Base-by-base conservation (phyloP, 176 grass and related monocot species). In the Cenchrus fungigraminus region DNA sequence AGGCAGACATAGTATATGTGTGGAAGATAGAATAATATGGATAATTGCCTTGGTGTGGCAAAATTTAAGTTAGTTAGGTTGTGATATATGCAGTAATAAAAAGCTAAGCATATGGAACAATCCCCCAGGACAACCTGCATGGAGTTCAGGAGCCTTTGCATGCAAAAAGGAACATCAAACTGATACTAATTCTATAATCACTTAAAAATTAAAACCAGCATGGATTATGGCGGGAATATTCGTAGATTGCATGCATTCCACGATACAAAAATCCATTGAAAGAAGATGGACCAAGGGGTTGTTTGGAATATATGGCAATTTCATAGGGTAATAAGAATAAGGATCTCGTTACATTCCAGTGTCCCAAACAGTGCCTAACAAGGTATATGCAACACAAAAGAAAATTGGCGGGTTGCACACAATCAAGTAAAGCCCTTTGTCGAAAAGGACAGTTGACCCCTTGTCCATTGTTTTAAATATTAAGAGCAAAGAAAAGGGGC, bases 181-280 rank as follows among this genome's bases (percentile, higher is more conserved):
- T 53, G 20, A 63, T 57, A 16, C 25, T 60, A 57, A 77, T 57
- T 82, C 22, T 76, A 83, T 79, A 84, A 87, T 34, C 58, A 17
- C 57, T 67, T 64, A 56, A 44, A 75, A 14, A 59, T 31, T 54
- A 42, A 55, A 82, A 69, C 19, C 9, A 83, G 59, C 54, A 84
- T 49, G 6, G 22, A 62, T 73, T 22, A 64, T 50, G 53, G 7
- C 8, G 10, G 14, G 28, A 82, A 82, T 82, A 29, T 73, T 70
- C 22, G 13, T 25, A 74, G 40, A 60, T 52, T 49, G 43, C 20
- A 71, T 32, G 19, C 47, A 52, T 72, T 44, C 16, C 42, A 1
- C 17, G 6, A 22, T 78, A 47, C 40, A 8, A 58, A 78, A 63
- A 47, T 59, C 20, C 32, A 83, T 64, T 42, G 31, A 32, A 78